These are phyloP conservation scores for Porcisia hertigi DNA, from an alignment of 208 protist genomes.

Conservation along the genomic window DNA sequence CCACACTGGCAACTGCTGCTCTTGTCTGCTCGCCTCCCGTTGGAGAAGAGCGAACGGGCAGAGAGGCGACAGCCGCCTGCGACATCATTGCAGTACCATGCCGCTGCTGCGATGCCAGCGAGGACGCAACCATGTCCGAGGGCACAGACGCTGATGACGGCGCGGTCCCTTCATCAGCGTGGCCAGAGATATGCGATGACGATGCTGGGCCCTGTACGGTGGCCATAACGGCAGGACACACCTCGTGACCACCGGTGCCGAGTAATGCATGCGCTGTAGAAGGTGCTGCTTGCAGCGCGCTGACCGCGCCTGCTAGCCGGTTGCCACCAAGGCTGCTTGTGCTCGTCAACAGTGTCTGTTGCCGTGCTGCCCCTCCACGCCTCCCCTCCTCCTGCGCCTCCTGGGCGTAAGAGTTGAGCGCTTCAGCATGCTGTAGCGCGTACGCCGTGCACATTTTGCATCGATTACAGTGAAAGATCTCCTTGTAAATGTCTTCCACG, in stretches of 20 bases:
- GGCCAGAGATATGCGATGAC: background rate
- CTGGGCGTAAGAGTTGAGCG: background rate
- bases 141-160: background rate
- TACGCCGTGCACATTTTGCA: slow-evolving; percentile 18
- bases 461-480: background rate
- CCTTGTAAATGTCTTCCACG: slow-evolving; percentile 8
- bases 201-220: background rate
- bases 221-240: background rate
- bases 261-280: background rate
- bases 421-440: slow-evolving; percentile 8
- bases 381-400: slow-evolving; percentile 10
- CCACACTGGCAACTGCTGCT: background rate
- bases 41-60: background rate
- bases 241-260: background rate
- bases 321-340: background rate
- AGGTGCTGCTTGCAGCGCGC: background rate
- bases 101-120: background rate
- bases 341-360: background rate
- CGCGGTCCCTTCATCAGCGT: background rate
- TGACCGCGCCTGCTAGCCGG: background rate
- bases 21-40: background rate
- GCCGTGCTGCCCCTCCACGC: background rate
- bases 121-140: background rate
- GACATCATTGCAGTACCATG: background rate
- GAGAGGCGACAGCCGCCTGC: background rate